Evolutionary conservation across 2,329 filamentous ascomycete genomes (phyloP).

Genomic region (Nemania serpens): DNA sequence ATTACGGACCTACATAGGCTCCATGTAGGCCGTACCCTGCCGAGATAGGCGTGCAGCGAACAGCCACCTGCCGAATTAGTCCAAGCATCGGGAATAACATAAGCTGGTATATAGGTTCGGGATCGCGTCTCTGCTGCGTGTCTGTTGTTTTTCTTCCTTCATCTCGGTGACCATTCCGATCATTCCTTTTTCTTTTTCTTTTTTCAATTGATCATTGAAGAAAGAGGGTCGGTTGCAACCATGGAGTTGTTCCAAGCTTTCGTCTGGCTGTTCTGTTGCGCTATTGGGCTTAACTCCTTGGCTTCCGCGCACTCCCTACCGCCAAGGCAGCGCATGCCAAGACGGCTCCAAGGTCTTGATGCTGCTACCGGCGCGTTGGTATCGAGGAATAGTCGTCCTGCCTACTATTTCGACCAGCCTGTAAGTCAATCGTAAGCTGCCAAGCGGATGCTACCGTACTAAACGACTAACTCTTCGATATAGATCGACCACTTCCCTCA

Average conservation of each 20-base stretch:
- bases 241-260: conserved; percentile 21
- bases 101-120: no score
- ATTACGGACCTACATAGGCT: no score
- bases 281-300: conserved; percentile 8
- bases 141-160: no score
- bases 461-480: neutral
- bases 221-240: neutral
- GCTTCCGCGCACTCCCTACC: conserved; percentile 13
- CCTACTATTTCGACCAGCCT: conserved; percentile 26
- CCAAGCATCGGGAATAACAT: neutral
- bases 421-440: no score
- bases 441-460: no score
- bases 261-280: conserved; percentile 18
- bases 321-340: conserved; percentile 14
- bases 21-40: no score
- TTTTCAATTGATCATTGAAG: neutral
- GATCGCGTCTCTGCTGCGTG: neutral
- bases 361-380: neutral
- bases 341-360: conserved; percentile 5
- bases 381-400: conserved; percentile 12
- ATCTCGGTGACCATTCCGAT: neutral
- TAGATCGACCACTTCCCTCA: conserved; percentile 53
- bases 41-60: neutral
- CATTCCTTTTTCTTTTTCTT: conserved; percentile 2
- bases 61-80: conserved; percentile 17